phyloP scores from a whole-genome alignment of 2,329 filamentous ascomycete species.

The Diaporthe eres region DNA sequence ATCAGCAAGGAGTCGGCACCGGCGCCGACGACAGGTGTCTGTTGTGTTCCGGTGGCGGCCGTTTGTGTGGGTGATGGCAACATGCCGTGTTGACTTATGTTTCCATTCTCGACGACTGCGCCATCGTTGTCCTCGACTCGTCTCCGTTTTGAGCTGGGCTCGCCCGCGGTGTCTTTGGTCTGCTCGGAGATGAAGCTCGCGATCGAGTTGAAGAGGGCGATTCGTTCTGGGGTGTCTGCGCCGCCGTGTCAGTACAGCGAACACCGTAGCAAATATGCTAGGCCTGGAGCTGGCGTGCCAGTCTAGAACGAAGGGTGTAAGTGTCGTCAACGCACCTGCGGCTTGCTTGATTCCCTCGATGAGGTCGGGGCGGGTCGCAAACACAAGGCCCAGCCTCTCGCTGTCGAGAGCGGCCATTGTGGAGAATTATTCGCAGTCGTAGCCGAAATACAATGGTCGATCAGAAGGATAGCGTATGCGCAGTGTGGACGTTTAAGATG shows the following conservation, averaged over 20 bases:
- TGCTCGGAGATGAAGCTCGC: conserved; percentile 41
- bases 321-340: conserved; percentile 57
- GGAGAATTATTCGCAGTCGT: not conserved
- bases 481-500: not conserved
- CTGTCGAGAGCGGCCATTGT: conserved; percentile 58
- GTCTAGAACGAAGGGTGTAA: not conserved
- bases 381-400: conserved; percentile 65
- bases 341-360: conserved; percentile 66
- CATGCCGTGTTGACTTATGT: conserved; percentile 31
- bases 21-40: conserved; percentile 34
- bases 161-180: conserved; percentile 16
- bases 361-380: conserved; percentile 70
- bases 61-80: conserved; percentile 20
- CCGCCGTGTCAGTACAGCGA: not conserved
- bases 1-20: conserved; percentile 42
- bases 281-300: too few relatives aligned
- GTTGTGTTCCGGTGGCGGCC: conserved; percentile 23
- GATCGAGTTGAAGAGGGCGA: conserved; percentile 67
- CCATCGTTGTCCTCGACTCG: conserved; percentile 36
- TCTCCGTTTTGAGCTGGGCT: conserved; percentile 40
- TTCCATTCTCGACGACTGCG: conserved; percentile 21
- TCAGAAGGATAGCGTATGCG: not conserved
- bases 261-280: accelerated
- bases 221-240: conserved; percentile 64
- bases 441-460: too few relatives aligned